Conservation (phyloP, 192 early-diverging fungal species). For the Funneliformis geosporum region DNA sequence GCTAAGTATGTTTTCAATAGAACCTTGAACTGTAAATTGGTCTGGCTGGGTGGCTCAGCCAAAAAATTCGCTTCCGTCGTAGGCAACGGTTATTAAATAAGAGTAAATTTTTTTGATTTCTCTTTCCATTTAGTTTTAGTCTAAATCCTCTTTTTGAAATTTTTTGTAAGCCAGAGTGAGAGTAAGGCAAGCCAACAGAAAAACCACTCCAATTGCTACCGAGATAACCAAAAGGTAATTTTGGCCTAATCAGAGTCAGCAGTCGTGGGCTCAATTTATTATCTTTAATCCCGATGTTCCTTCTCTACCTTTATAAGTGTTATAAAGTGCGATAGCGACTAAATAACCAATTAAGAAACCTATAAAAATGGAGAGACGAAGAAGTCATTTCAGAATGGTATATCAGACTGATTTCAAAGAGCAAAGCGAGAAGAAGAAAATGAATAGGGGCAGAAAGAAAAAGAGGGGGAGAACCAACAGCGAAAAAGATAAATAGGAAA, state of each 20-base stretch:
- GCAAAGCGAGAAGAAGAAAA: conserved; percentile 10
- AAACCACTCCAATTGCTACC: conserved; percentile 6
- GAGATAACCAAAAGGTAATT: conserved; percentile 19
- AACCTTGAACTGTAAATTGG: too few relatives aligned
- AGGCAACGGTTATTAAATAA: too few relatives aligned
- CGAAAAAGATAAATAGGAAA: neutral
- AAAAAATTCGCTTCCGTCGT: too few relatives aligned
- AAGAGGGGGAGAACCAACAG: neutral
- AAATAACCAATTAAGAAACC: neutral
- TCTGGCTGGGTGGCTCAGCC: too few relatives aligned
- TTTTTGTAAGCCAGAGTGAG: conserved; percentile 14
- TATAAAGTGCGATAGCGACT: neutral
- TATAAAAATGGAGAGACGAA: conserved; percentile 9
- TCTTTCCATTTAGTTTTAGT: too few relatives aligned
- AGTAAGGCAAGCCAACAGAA: neutral
- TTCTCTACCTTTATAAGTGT: too few relatives aligned
- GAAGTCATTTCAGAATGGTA: conserved; percentile 20
- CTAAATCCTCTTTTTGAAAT: conserved; percentile 9
- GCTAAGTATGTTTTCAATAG: too few relatives aligned
- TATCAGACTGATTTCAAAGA: conserved; percentile 20
- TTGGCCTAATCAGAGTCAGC: neutral
- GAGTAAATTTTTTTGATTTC: too few relatives aligned
- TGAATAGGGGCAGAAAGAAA: neutral
- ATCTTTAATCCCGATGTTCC: neutral
- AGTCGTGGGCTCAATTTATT: conserved; percentile 14